Evolutionary conservation across 2,329 filamentous ascomycete species (phyloP).

Genomic region (Xenoacremonium recifei): DNA sequence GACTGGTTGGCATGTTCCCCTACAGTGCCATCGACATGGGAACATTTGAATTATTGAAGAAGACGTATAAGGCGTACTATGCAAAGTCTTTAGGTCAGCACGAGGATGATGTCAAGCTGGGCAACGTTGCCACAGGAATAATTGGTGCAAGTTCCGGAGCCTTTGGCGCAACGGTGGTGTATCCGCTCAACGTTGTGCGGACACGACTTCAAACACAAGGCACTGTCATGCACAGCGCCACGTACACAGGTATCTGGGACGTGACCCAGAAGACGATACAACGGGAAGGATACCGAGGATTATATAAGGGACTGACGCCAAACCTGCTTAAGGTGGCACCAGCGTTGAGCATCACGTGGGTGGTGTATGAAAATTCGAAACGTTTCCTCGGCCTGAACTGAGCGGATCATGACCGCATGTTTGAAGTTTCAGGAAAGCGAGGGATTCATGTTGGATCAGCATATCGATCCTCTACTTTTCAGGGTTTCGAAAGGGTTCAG

Average conservation of each 20-base stretch:
- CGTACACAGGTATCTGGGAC: conserved; percentile 88
- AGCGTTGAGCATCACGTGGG: conserved; percentile 91
- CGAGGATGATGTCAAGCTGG: conserved; percentile 79
- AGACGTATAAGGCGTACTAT: conserved; percentile 66
- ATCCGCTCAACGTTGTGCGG: conserved; percentile 89
- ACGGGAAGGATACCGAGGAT: conserved; percentile 77
- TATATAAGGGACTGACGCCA: conserved; percentile 94
- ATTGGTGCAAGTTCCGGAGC: conserved; percentile 92
- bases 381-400: conserved; percentile 57
- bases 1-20: conserved; percentile 93
- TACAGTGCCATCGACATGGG: conserved; percentile 96
- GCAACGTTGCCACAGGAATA: conserved; percentile 79
- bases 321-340: conserved; percentile 96
- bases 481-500: background rate
- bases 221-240: conserved; percentile 84
- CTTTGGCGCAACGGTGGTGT: conserved; percentile 89
- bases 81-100: conserved; percentile 68
- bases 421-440: conserved; percentile 1
- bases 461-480: background rate
- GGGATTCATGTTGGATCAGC: background rate
- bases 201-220: conserved; percentile 93
- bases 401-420: conserved; percentile 1
- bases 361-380: conserved; percentile 91
- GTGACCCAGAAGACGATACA: conserved; percentile 80
- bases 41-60: conserved; percentile 92